phyloP scores from a whole-genome alignment of 306 rosid genomes.

The Morella rubra region DNA sequence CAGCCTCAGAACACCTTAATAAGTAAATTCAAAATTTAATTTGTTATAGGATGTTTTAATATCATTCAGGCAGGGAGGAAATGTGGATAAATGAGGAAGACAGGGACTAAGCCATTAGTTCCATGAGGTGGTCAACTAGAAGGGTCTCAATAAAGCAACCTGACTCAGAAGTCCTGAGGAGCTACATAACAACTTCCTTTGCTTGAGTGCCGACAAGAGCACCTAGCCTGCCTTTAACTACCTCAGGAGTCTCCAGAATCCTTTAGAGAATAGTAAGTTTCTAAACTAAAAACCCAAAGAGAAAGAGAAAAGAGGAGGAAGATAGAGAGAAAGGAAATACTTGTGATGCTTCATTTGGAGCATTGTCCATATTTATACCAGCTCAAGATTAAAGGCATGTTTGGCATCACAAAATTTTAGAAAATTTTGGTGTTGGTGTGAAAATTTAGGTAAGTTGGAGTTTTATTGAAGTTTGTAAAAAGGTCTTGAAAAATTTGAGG shows the following conservation, averaged over 20 bases:
- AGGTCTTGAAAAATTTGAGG: no score
- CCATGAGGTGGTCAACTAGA: background rate
- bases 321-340: background rate
- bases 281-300: background rate
- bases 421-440: no score
- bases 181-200: background rate
- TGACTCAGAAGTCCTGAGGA: background rate
- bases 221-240: background rate
- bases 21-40: no score
- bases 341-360: background rate
- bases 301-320: no score
- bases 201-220: background rate
- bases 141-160: background rate
- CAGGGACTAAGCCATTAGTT: background rate
- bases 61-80: background rate
- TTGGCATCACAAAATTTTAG: no score
- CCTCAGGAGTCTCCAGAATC: background rate
- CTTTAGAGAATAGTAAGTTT: background rate
- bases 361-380: background rate
- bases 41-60: background rate
- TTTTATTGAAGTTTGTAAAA: no score
- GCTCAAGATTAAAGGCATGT: no score
- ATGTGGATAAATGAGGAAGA: background rate
- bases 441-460: no score
- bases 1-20: background rate